Conservation (phyloP, 2,329 filamentous ascomycete genomes). For the Myriosclerotinia curreyana region DNA sequence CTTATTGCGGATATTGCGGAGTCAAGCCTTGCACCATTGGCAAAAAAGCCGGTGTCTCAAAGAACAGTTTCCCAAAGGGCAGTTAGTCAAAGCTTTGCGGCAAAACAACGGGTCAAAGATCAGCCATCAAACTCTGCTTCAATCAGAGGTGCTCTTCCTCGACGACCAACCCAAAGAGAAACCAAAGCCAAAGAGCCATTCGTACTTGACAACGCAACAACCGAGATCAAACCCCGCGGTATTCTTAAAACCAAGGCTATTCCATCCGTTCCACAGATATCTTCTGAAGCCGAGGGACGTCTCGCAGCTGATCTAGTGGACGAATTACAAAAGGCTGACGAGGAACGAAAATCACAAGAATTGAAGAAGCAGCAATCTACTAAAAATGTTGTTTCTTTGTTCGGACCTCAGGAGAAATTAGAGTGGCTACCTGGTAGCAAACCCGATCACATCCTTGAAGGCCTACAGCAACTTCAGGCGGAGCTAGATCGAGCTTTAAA, state of each 20-base stretch:
- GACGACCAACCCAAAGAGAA: conserved; percentile 27
- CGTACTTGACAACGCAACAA: background rate
- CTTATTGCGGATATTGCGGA: conserved; percentile 14
- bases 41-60: conserved; percentile 16
- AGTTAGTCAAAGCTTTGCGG: conserved; percentile 62
- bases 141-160: conserved; percentile 26
- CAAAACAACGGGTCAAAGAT: conserved; percentile 60
- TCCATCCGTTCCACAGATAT: conserved; percentile 28
- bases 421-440: conserved; percentile 51
- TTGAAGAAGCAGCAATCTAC: conserved; percentile 44
- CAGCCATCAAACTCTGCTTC: conserved; percentile 40
- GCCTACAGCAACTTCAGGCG: conserved; percentile 54
- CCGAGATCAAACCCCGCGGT: conserved; percentile 26
- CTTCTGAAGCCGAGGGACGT: conserved; percentile 35
- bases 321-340: conserved; percentile 31
- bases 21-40: background rate
- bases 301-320: conserved; percentile 37
- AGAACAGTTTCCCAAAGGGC: conserved; percentile 35
- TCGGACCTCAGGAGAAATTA: conserved; percentile 53
- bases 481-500: conserved; percentile 63
- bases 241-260: conserved; percentile 23
- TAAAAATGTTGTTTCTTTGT: conserved; percentile 43
- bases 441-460: conserved; percentile 56
- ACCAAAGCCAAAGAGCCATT: background rate
- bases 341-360: conserved; percentile 28